These are phyloP conservation scores for Coemansia sp. DNA, from an alignment of 192 early-diverging fungal species.

Conservation along the genomic window DNA sequence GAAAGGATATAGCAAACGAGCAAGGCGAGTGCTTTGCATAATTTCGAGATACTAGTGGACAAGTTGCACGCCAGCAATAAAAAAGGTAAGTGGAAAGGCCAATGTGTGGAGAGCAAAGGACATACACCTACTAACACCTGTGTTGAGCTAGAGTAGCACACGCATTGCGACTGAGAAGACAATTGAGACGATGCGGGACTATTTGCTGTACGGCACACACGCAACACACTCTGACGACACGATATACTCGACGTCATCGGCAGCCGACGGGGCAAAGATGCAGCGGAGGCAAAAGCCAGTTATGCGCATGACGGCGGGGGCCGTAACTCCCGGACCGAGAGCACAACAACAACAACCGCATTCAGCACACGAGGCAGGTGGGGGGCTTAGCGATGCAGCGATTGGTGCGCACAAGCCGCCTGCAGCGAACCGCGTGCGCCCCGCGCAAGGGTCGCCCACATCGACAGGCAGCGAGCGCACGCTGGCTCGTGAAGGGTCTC, in stretches of 20 bases:
- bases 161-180: too few species aligned
- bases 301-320: background rate
- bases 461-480: conserved; percentile 45
- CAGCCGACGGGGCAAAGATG: background rate
- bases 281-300: background rate
- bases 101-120: too few species aligned
- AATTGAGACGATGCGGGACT: conserved; percentile 13
- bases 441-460: conserved; percentile 22
- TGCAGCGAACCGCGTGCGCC: too few species aligned
- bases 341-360: background rate
- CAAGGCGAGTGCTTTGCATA: background rate
- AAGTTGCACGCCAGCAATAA: background rate
- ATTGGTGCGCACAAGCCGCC: background rate
- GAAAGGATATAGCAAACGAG: too few species aligned
- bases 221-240: conserved; percentile 31
- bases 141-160: too few species aligned
- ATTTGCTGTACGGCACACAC: conserved; percentile 18
- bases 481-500: conserved; percentile 35
- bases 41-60: background rate
- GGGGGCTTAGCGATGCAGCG: conserved; percentile 2
- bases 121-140: too few species aligned
- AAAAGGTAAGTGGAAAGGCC: background rate
- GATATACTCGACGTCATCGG: conserved; percentile 14
- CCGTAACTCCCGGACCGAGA: background rate
- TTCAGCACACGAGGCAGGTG: background rate